Base-by-base conservation (phyloP, 768 basidiomycete species). In the Pleurotus eryngii region DNA sequence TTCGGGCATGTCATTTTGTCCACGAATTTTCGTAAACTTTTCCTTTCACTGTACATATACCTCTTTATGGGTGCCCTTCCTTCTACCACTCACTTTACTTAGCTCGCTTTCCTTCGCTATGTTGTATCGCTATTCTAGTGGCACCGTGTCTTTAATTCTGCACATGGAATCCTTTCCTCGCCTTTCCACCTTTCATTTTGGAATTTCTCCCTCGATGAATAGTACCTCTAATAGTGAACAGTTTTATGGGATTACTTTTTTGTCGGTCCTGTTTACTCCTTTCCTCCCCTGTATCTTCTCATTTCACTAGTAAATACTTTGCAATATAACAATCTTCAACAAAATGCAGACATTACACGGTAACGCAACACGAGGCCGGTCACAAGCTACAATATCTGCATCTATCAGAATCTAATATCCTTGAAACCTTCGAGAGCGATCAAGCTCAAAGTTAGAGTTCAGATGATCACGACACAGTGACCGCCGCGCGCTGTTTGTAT, bases 41-140 rank as follows among this genome's bases (percentile, higher is more conserved):
- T 45, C 20, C 38, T 18, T 42, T 24, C 12, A 22, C 40, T 54
- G 51, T 54, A 30, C 20, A 39, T 42, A 51, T 54, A 42, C 38
- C 39, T 54, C n/a, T 24, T 40, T 24, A n/a, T 22, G 22, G 11
- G n/a, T 26, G 24, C 18, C 22, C 39, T 20, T 24, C 38, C 39
- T 54, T 38, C 24, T n/a, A 27, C 49, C 22, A 24, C 39, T 42
- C 22, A 24, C 39, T 42, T 24, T 14, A 40, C 17, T n/a, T 22
- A 38, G 38, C 15, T 42, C 26, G 37, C 27, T 54, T 42, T 54
- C 51, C n/a, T 42, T 35, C 14, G 39, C 51, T 54, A 22, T 45
- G 51, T 54, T 54, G 51, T 54, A 54, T 50, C 49, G 49, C 49
- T 50, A 50, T 35, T 27, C 17, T 54, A 54, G 20, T 54, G 51